Conservation (phyloP, 805 yeast species). For the Starmerella apicola region DNA sequence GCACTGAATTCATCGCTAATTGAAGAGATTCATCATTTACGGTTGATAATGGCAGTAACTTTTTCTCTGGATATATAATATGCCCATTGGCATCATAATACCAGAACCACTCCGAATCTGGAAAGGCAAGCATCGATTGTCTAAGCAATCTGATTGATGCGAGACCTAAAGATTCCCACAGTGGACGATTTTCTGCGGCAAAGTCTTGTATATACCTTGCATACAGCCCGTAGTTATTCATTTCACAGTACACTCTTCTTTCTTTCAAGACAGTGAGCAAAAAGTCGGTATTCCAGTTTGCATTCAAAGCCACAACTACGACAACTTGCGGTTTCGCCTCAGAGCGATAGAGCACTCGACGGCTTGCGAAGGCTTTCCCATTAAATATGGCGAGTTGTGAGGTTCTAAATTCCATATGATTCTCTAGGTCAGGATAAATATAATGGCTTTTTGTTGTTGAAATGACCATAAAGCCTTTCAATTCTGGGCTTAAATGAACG, state of each 20-base stretch:
- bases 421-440: constrained; percentile 22
- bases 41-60: neutral
- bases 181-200: constrained; percentile 25
- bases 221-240: constrained; percentile 63
- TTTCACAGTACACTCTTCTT: constrained; percentile 69
- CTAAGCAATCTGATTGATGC: constrained; percentile 46
- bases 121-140: constrained; percentile 85
- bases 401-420: constrained; percentile 21
- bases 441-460: constrained; percentile 6
- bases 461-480: neutral
- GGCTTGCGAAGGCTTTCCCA: constrained; percentile 20
- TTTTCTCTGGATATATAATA: constrained; percentile 40
- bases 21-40: neutral
- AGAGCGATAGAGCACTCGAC: constrained; percentile 15
- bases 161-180: constrained; percentile 34
- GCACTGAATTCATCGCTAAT: neutral
- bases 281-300: constrained; percentile 46
- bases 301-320: constrained; percentile 69
- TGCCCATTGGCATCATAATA: constrained; percentile 61
- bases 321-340: constrained; percentile 32
- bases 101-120: constrained; percentile 74
- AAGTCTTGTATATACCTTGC: constrained; percentile 77
- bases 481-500: neutral
- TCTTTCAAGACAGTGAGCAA: constrained; percentile 61
- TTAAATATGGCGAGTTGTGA: constrained; percentile 21